Evolutionary conservation across 2,329 filamentous ascomycete species (phyloP).

Genomic region (Fusarium subtropicale): DNA sequence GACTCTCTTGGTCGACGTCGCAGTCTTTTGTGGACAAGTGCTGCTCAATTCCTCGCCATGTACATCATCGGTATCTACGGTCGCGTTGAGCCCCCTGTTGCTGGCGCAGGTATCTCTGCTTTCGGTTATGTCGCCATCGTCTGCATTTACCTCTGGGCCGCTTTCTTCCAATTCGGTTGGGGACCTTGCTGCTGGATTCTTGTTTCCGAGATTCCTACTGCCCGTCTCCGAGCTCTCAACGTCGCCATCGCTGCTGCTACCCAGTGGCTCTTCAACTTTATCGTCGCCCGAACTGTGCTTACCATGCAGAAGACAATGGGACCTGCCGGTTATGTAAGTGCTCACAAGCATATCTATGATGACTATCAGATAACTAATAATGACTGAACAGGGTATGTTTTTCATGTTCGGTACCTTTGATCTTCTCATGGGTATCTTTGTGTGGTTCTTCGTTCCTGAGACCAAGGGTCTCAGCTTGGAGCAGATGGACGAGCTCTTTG

Average conservation of each 20-base stretch:
- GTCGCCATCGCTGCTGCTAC: constrained; percentile 75
- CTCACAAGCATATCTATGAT: background rate
- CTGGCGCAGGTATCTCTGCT: constrained; percentile 64
- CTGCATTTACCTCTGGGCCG: constrained; percentile 78
- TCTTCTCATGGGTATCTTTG: constrained; percentile 72
- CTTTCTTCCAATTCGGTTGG: constrained; percentile 77
- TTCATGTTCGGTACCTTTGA: constrained; percentile 77
- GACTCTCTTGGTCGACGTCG: constrained; percentile 75
- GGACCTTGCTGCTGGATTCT: constrained; percentile 80
- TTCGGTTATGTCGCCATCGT: constrained; percentile 78
- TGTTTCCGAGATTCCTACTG: constrained; percentile 74
- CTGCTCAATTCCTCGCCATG: constrained; percentile 71
- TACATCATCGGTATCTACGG: constrained; percentile 79
- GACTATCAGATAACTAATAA: constrained; percentile 14
- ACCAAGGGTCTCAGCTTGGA: constrained; percentile 75
- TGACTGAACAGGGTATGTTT: constrained; percentile 65
- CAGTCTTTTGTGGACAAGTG: constrained; percentile 72
- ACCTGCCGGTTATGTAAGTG: constrained; percentile 55
- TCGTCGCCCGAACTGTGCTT: constrained; percentile 72
- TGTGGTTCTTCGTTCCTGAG: constrained; percentile 76
- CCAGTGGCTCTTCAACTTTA: constrained; percentile 81
- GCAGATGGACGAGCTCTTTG: constrained; percentile 75
- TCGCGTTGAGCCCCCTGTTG: constrained; percentile 67
- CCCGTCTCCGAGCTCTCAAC: constrained; percentile 73
- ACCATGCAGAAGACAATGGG: constrained; percentile 72